Evolutionary conservation across 2,329 filamentous ascomycete genomes (phyloP).

Genomic region (Talaromyces pinophilus): DNA sequence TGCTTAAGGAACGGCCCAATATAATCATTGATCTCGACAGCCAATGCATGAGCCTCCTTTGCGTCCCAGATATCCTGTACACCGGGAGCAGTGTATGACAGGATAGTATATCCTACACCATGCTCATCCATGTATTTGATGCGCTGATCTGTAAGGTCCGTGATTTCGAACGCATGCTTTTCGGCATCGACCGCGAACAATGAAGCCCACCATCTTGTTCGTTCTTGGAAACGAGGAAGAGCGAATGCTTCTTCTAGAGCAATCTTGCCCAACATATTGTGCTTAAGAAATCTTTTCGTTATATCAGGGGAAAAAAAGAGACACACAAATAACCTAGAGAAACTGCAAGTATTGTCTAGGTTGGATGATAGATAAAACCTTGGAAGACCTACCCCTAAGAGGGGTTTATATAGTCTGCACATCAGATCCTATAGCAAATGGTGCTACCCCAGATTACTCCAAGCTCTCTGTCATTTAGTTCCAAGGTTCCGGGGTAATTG

Average conservation of each 20-base stretch:
- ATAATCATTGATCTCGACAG: constrained; percentile 33
- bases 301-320: background rate
- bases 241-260: constrained; percentile 23
- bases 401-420: background rate
- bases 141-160: constrained; percentile 20
- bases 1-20: constrained; percentile 29
- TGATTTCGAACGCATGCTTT: constrained; percentile 27
- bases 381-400: background rate
- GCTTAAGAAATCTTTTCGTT: background rate
- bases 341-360: background rate
- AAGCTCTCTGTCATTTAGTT: background rate
- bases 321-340: background rate
- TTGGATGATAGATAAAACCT: background rate
- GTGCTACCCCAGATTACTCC: background rate
- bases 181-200: constrained; percentile 27
- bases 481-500: background rate
- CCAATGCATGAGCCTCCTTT: constrained; percentile 30
- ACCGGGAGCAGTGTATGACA: constrained; percentile 33
- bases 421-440: background rate
- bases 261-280: constrained; percentile 22
- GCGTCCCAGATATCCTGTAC: constrained; percentile 32
- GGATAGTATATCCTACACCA: constrained; percentile 33
- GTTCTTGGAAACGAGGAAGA: constrained; percentile 22
- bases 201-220: constrained; percentile 23
- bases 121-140: constrained; percentile 27